Base-by-base conservation (phyloP, 805 yeast species). In the Nakazawaea ambrosiae region DNA sequence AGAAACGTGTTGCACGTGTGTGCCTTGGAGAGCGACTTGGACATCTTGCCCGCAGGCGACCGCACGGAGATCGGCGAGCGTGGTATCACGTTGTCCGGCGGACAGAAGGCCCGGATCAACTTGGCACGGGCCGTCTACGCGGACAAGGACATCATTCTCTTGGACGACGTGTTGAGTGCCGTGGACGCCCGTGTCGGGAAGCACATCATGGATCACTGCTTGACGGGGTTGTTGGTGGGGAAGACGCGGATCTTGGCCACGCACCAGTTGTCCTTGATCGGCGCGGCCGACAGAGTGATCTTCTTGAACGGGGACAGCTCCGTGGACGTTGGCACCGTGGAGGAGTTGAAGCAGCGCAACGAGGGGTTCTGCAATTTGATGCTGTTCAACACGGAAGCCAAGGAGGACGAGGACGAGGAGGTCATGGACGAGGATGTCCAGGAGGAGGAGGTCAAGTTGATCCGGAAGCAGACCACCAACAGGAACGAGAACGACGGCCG, bases 1-100 rank as follows among this genome's bases (percentile, higher is more conserved):
- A 50, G 68, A 5, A 57, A 59, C 12, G 72, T 84, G 5, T 53
- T 86, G 11, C 58, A 66, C 27, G 81, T 81, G 1, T 85, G 95
- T 57, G 78, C 87, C 0, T 58, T 85, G 42, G 65, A 63, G 23
- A 72, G 69, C 32, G 95, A 85, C 56, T 65, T 85, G 45, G 70
- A 71, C 4, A 67, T 74, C 31, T 58, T 86, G 24, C 81, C 83
- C 8, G 86, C 78, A 27, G 90, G 90, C 22, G 95, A 86, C 49
- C 49, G 57, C 37, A 83, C 94, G 0, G 84, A 82, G 54, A 82
- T 85, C 48, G 95, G 95, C 44, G 95, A 85, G 54, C 70, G 85
- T 54, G 95, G 95, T 49, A 78, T 85, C 33, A 83, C 92, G 0
- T 60, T 85, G 29, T 81, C 90, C n/a, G 95, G 95, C 39, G 95